Percentiles rank a stretch among this genome's conserved stretches.
Conservation (phyloP, 2,329 filamentous ascomycete genomes). For the Aschersonia sp. region DNA sequence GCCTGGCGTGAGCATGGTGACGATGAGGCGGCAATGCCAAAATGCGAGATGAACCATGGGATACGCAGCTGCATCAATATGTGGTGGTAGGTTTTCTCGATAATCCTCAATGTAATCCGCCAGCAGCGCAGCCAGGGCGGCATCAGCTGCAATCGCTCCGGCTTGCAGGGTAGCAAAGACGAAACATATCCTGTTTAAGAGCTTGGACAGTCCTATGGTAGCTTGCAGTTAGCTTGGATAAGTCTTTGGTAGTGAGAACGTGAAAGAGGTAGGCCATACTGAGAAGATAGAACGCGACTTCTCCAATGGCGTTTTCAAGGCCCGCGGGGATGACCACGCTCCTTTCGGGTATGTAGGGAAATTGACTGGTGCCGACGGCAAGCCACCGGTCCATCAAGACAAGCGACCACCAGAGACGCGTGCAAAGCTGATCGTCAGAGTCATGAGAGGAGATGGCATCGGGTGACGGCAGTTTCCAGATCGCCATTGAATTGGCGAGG, state of each 20-base stretch:
- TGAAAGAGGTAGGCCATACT: conserved; percentile 24
- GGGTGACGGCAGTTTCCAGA: conserved; percentile 30
- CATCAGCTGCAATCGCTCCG: conserved; percentile 18
- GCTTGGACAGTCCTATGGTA: conserved; percentile 36
- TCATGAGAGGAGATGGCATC: conserved; percentile 38
- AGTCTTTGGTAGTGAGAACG: background rate
- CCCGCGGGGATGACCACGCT: conserved; percentile 44
- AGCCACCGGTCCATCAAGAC: conserved; percentile 63
- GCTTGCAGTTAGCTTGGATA: background rate
- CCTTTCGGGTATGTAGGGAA: conserved; percentile 47
- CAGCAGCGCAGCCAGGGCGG: conserved; percentile 18
- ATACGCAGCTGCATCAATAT: conserved; percentile 34
- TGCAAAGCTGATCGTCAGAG: conserved; percentile 45
- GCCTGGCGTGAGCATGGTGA: conserved; percentile 43
- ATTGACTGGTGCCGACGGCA: conserved; percentile 50
- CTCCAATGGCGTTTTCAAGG: conserved; percentile 45
- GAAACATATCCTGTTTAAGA: conserved; percentile 28
- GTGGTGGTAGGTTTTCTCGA: conserved; percentile 46
- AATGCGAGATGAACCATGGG: conserved; percentile 52
- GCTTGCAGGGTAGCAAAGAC: conserved; percentile 22
- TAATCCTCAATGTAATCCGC: conserved; percentile 40
- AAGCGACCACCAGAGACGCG: conserved; percentile 58
- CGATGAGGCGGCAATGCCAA: conserved; percentile 54
- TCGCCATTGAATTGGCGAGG: conserved; percentile 48
- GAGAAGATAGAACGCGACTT: conserved; percentile 47